Evolutionary conservation across 2,329 filamentous ascomycete species (phyloP), one percentile per base, ranked within the genome.

Genomic region (Fusarium tanahbumbuense): DNA sequence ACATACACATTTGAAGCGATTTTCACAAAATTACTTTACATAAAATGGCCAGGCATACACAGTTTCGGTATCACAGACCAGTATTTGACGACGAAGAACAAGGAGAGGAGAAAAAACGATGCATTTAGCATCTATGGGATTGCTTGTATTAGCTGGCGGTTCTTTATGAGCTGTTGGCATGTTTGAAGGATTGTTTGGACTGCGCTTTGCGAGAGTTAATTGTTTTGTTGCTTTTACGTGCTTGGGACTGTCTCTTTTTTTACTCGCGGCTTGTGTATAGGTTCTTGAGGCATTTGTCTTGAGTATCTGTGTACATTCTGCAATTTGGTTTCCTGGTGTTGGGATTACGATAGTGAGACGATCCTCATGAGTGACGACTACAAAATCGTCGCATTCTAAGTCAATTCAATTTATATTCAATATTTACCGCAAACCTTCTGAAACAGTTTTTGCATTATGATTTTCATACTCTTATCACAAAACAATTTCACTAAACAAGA

Each of bases 331-430:
- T 68, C 58, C 71, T 68, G 68, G 62, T 75, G 69, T 77, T 75
- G 63, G 75, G 70, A 76, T 78, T 70, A 78, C 70, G 76, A 78
- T 76, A 76, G 71, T 75, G 71, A 76, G 68, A 78, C 56, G 76
- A 77, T 67, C 64, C 66, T 77, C 58, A 78, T 76, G 76, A 77
- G 69, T 76, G 71, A 77, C 72, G 76, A 74, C 72, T 75, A 72
- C 73, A 56, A 70, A 75, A 74, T 71, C 66, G 50, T 68, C 64
- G 61, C 60, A 73, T 75, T 76, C 73, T 70, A 57, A 75, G 72
- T 76, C 74, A 73, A 64, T 72, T 76, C 62, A 67, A 25, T 41
- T 52, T n/a, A 41, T 20, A 41, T 52, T 27, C 68, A 70, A 70
- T 61, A 58, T 56, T 41, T 52, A 40, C 23, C 52, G 60, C 53